Base-by-base conservation (phyloP, 108 stramenopile genomes). In the Hondaea fermentalgiana region DNA sequence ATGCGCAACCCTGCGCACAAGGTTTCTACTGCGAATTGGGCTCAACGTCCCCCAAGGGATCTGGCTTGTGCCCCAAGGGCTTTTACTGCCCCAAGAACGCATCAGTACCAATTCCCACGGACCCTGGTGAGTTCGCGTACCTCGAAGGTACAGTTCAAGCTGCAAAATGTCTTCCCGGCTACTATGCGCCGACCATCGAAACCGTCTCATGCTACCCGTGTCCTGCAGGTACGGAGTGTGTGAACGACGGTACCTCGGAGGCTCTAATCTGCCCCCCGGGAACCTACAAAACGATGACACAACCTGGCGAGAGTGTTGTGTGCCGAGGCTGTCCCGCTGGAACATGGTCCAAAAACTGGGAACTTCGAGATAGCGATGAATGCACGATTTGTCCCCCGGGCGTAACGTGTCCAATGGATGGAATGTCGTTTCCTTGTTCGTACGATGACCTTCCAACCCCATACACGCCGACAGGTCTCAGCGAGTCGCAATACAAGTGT, bases 271-370 rank as follows among this genome's bases (percentile, higher is more conserved):
- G 94, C 60, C 58, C 91, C 19, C 94, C 94, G 0, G 94, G 95
- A 23, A 91, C 87, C 21, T 95, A 93, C 72, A 89, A 94, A 4
- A 72, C 88, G 43, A 93, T 88, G 43, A 42, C 92, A 0, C 72
- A 58, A 3, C 89, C 60, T 8, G 92, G 94, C 60, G 88, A 64
- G 58, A 83, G 87, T 5, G 47, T 87, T 12, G 83, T 89, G 4
- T 89, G 89, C 35, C 44, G 23, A 49, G 90, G 88, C 42, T 96
- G 95, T 69, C 92, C 93, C 29, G 91, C 93, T 89, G 96, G 96
- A 5, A 95, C 94, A 5, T 97, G 96, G 96, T 94, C 94, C 60
- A 97, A 96, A 88, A 96, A 97, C 90, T 97, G 95, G 95, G 94
- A 95, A 49, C 89, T 97, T 60, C 90, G 96, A 72, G 95, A 96